phyloP scores from a whole-genome alignment of 1,284 basidiomycete genomes.

The Anthracocystis panici-leucophaei region DNA sequence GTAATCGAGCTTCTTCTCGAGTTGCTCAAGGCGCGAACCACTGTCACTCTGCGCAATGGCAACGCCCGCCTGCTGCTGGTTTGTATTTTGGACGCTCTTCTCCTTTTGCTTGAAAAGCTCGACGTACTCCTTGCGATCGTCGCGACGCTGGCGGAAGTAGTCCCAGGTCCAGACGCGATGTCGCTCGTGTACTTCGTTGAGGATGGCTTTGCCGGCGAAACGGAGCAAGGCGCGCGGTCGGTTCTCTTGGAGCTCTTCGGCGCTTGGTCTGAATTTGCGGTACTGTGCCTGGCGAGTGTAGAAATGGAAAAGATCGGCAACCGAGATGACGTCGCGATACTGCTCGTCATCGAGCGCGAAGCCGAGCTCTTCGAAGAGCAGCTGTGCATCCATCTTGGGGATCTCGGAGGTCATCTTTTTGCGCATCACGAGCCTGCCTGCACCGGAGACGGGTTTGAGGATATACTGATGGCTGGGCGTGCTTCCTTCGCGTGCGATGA shows the following conservation, averaged over 20 bases:
- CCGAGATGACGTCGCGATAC: slow-evolving; percentile 92
- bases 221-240: slow-evolving; percentile 79
- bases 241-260: slow-evolving; percentile 77
- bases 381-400: slow-evolving; percentile 85
- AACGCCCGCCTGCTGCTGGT: slow-evolving; percentile 58
- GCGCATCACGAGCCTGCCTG: slow-evolving; percentile 89
- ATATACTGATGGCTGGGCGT: slow-evolving; percentile 84
- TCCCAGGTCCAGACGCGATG: slow-evolving; percentile 90
- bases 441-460: slow-evolving; percentile 93
- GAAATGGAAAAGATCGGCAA: slow-evolving; percentile 97
- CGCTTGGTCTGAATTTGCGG: slow-evolving; percentile 76
- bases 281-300: slow-evolving; percentile 87
- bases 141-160: slow-evolving; percentile 87
- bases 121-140: slow-evolving; percentile 86
- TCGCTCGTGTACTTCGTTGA: slow-evolving; percentile 86
- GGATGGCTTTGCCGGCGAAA: slow-evolving; percentile 86
- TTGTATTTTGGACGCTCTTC: slow-evolving; percentile 53
- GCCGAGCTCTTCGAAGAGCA: slow-evolving; percentile 94
- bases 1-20: slow-evolving; percentile 88
- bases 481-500: slow-evolving; percentile 71
- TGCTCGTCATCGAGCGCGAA: slow-evolving; percentile 93
- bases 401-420: slow-evolving; percentile 76
- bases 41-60: slow-evolving; percentile 54
- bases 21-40: slow-evolving; percentile 73
- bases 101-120: slow-evolving; percentile 84